Base-by-base conservation (phyloP, 2,329 filamentous ascomycete species). In the Xylaria sp. region DNA sequence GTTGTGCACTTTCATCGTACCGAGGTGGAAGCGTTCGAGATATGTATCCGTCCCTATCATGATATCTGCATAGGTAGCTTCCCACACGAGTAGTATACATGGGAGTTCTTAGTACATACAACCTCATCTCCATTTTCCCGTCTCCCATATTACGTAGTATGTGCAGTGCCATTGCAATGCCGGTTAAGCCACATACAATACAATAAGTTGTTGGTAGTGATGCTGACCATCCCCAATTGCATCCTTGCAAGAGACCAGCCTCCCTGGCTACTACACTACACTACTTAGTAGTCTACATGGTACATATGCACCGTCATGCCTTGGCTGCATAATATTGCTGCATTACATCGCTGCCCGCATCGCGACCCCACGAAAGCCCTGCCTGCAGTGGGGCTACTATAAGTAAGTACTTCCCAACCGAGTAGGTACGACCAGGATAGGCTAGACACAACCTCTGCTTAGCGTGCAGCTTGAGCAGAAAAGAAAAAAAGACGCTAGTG, bases 261-360 rank as follows among this genome's bases (percentile, higher is more conserved):
- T 51, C 69, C 62, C 69, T 60, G 40, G 60, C 12, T 51, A 57
- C 37, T 10, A n/a, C n/a, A n/a, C n/a, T n/a, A n/a, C n/a, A n/a
- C n/a, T n/a, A n/a, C n/a, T n/a, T n/a, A n/a, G n/a, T n/a, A 21
- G 25, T 29, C 27, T 35, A 32, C 25, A 21, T 23, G 12, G 25
- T 54, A 21, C 27, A 54, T 32, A 54, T 54, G 51, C 51, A 54
- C 9, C 27, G 51, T 65, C 61, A 53, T 72, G 60, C 69, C 75
- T 75, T 75, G 74, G 75, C 75, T 73, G 70, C 73, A 68, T 74
- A 77, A 73, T 72, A 71, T 72, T 72, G 70, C 63, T 72, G 74
- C 74, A 73, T 72, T 72, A 65, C 67, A 74, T 72, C 51, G 65
- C 60, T 60, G 60, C 63, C 63, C 58, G 68, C 68, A 68, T 69